phyloP scores from a whole-genome alignment of 192 early-diverging fungal species.

The Lobosporangium transversale region DNA sequence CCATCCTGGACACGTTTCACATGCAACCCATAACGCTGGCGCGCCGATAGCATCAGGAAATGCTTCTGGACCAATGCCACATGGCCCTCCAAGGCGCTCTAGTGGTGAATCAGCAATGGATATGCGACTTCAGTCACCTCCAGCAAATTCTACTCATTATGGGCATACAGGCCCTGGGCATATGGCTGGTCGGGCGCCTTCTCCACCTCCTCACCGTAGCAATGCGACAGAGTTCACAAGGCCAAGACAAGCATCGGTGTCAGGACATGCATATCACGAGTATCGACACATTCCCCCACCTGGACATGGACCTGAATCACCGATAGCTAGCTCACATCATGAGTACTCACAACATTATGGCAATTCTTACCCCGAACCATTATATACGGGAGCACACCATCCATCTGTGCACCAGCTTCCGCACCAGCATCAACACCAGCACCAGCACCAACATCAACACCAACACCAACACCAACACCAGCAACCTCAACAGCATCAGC shows the following conservation, averaged over 20 bases:
- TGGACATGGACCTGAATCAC: constrained; percentile 15
- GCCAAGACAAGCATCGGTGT: constrained; percentile 29
- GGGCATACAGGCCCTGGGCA: background rate
- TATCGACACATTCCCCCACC: constrained; percentile 9
- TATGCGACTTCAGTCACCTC: constrained; percentile 35
- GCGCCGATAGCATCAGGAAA: background rate
- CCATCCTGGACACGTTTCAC: constrained; percentile 2
- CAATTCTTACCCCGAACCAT: constrained; percentile 11
- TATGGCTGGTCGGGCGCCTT: constrained; percentile 9
- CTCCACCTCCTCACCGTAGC: constrained; percentile 17
- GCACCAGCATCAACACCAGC: constrained; percentile 26
- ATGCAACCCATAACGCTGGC: background rate
- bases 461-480: constrained; percentile 15
- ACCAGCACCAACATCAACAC: constrained; percentile 23
- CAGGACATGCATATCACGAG: constrained; percentile 23
- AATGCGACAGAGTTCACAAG: constrained; percentile 23
- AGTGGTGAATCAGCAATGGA: constrained; percentile 27
- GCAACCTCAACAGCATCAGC: constrained; percentile 16
- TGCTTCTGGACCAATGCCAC: constrained; percentile 2
- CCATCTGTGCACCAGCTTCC: constrained; percentile 1
- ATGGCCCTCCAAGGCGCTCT: constrained; percentile 15
- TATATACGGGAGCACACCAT: constrained; percentile 8
- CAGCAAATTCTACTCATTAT: constrained; percentile 16
- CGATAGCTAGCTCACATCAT: background rate
- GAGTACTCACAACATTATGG: constrained; percentile 33